Evolutionary conservation across 768 basidiomycete genomes (phyloP).

Genomic region (Boletus vinaceobasis): DNA sequence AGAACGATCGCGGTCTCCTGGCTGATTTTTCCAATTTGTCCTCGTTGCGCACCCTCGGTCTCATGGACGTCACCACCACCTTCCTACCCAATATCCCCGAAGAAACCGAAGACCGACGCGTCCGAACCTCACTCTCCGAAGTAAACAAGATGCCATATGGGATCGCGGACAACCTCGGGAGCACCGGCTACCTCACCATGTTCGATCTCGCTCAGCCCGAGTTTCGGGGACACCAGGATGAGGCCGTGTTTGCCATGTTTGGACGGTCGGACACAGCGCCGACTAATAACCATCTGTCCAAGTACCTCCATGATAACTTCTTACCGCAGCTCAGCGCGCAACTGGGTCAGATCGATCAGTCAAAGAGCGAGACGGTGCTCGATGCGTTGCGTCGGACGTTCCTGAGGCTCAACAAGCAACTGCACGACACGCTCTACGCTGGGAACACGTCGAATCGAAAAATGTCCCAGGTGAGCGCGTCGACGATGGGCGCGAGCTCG

Average conservation of each 20-base stretch:
- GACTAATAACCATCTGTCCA: slow-evolving; percentile 68
- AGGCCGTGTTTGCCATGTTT: slow-evolving; percentile 96
- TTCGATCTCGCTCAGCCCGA: slow-evolving; percentile 89
- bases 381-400: slow-evolving; percentile 88
- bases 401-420: slow-evolving; percentile 77
- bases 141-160: slow-evolving; percentile 94
- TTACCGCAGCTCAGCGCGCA: slow-evolving; percentile 57
- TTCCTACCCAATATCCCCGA: slow-evolving; percentile 67
- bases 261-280: slow-evolving; percentile 62
- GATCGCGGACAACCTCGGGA: slow-evolving; percentile 89
- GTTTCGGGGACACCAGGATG: slow-evolving; percentile 71
- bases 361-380: slow-evolving; percentile 47
- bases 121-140: slow-evolving; percentile 86
- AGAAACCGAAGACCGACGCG: slow-evolving; percentile 83
- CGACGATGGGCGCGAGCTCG: slow-evolving; percentile 32
- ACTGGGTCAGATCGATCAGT: slow-evolving; percentile 42
- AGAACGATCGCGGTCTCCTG: slow-evolving; percentile 40
- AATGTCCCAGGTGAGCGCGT: slow-evolving; percentile 62
- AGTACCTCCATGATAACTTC: slow-evolving; percentile 83
- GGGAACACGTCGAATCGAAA: slow-evolving; percentile 51
- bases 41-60: slow-evolving; percentile 84
- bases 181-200: slow-evolving; percentile 76
- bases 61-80: slow-evolving; percentile 89
- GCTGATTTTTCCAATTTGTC: slow-evolving; percentile 87
- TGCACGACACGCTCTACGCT: slow-evolving; percentile 64